Percentiles rank a stretch among this genome's conserved stretches.
These are phyloP conservation scores for Cucurbitaria berberidis DNA, from an alignment of 2,329 filamentous ascomycete species.

Conservation along the genomic window DNA sequence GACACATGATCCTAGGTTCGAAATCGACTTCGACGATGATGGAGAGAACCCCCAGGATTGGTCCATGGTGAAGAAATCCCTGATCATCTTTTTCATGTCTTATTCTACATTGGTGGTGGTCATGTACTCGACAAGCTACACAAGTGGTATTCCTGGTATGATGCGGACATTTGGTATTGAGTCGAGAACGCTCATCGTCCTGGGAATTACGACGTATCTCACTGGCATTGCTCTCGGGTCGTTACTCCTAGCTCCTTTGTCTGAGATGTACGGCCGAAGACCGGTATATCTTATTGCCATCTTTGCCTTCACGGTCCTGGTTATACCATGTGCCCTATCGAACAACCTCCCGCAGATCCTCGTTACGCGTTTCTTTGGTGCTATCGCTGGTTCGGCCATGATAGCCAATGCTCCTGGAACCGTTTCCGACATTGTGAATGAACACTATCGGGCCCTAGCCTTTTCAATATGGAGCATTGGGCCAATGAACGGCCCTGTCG, in stretches of 20 bases:
- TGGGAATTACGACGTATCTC: constrained; percentile 81
- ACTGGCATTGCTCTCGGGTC: constrained; percentile 75
- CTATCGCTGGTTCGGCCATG: constrained; percentile 77
- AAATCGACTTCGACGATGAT: constrained; percentile 71
- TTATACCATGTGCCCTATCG: constrained; percentile 74
- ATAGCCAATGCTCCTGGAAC: constrained; percentile 83
- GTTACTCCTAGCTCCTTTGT: constrained; percentile 75
- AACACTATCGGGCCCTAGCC: constrained; percentile 79
- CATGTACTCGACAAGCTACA: constrained; percentile 78
- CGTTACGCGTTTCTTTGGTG: constrained; percentile 75
- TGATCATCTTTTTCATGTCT: constrained; percentile 62
- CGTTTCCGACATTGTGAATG: constrained; percentile 80
- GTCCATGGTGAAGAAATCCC: constrained; percentile 63
- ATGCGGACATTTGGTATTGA: constrained; percentile 68
- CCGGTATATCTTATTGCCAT: constrained; percentile 73
- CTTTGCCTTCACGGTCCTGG: constrained; percentile 68
- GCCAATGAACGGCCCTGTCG: constrained; percentile 74
- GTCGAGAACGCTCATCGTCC: constrained; percentile 66
- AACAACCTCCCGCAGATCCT: constrained; percentile 71
- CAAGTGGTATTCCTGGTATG: constrained; percentile 72
- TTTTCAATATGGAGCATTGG: constrained; percentile 85
- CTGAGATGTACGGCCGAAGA: constrained; percentile 71
- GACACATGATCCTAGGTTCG: constrained; percentile 64
- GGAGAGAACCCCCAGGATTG: constrained; percentile 72
- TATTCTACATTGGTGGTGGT: constrained; percentile 60